Percentiles rank a stretch among this genome's conserved stretches.
Evolutionary conservation across 176 grass and related monocot genomes (phyloP).

Genomic region (Eragrostis nindensis): DNA sequence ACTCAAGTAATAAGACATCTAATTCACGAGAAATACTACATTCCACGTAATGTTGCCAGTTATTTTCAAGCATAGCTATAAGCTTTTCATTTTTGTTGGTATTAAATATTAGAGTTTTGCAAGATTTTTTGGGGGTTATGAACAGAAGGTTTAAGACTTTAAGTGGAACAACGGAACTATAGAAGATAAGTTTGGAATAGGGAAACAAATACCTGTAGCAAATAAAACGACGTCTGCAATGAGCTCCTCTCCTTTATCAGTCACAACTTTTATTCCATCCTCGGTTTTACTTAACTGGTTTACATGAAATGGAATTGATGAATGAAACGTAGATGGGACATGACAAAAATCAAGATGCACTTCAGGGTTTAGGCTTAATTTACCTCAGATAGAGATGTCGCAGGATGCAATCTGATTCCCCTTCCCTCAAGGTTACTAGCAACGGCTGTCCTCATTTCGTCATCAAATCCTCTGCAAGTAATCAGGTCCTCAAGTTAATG

Average conservation of each 20-base stretch:
- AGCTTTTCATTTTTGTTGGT: background rate
- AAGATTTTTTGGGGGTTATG: background rate
- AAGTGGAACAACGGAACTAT: background rate
- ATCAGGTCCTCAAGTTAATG: conserved; percentile 8
- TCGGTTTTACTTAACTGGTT: conserved; percentile 83
- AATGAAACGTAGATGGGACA: background rate
- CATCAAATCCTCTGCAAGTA: conserved; percentile 82
- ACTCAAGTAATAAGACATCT: background rate
- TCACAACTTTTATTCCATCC: conserved; percentile 82
- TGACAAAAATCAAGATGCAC: background rate
- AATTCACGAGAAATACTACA: background rate
- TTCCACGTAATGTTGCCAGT: background rate
- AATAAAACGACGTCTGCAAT: conserved; percentile 94
- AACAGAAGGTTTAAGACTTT: background rate
- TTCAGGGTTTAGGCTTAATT: background rate
- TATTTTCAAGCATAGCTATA: background rate
- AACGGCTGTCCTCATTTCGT: conserved; percentile 90
- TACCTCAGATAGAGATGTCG: conserved; percentile 75
- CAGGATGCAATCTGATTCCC: conserved; percentile 82
- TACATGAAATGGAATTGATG: conserved; percentile 37
- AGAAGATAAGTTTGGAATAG: background rate
- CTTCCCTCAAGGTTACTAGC: conserved; percentile 93
- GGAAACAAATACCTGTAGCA: conserved; percentile 77
- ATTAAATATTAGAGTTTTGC: background rate
- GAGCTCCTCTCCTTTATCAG: conserved; percentile 81